Evolutionary conservation across 2,329 filamentous ascomycete species (phyloP).

Genomic region (Orbilia blumenaviensis): DNA sequence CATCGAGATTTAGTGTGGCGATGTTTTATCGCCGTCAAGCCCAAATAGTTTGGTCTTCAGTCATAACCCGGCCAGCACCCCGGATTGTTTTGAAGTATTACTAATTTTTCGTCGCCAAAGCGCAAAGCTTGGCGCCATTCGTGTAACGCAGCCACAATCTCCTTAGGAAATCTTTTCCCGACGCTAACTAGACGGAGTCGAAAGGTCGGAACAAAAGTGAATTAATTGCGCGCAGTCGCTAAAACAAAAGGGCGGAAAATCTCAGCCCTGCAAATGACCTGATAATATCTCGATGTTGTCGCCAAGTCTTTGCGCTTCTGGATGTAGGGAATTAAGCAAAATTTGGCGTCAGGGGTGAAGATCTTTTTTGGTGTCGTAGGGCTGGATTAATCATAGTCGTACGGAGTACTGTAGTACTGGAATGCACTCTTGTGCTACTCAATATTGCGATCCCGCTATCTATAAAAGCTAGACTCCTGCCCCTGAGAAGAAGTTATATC

Average conservation of each 20-base stretch:
- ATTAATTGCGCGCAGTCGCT: neutral
- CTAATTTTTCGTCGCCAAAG: neutral
- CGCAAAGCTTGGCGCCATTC: conserved; percentile 6
- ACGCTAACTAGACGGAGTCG: neutral
- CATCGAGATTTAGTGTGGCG: no score
- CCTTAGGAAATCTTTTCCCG: neutral
- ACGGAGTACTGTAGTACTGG: no score
- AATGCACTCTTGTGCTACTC: no score
- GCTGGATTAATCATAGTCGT: no score
- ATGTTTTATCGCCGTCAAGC: no score
- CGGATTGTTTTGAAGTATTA: no score
- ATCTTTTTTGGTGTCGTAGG: neutral
- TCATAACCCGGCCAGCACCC: no score
- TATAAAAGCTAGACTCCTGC: no score
- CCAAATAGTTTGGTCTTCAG: no score
- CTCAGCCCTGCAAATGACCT: conserved; percentile 22
- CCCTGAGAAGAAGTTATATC: neutral
- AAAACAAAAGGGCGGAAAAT: neutral
- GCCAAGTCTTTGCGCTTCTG: conserved; percentile 26
- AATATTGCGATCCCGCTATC: no score
- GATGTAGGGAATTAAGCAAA: conserved; percentile 10
- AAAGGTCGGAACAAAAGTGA: conserved; percentile 1
- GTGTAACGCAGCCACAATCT: conserved; percentile 18
- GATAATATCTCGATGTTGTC: neutral
- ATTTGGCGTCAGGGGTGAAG: conserved; percentile 7